These are phyloP conservation scores for Fabrea salina DNA, from an alignment of 169 alveolate genomes.

Conservation along the genomic window DNA sequence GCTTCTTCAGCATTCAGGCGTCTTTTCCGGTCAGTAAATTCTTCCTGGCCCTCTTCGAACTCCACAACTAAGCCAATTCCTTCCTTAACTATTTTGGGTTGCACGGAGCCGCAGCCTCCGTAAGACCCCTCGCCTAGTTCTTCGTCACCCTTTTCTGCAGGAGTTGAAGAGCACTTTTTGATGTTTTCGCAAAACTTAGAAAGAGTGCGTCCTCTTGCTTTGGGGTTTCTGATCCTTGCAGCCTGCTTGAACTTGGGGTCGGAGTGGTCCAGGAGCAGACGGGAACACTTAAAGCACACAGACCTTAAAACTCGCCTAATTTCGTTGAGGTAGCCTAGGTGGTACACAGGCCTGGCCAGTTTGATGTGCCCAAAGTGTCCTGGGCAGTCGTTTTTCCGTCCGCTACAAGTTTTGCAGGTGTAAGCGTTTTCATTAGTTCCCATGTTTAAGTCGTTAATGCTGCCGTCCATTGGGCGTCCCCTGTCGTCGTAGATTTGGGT, in stretches of 20 bases:
- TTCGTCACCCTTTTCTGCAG: slow-evolving; percentile 32
- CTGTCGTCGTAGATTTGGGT: slow-evolving; percentile 41
- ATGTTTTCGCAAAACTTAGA: slow-evolving; percentile 59
- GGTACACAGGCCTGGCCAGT: slow-evolving; percentile 94
- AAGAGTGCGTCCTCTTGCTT: slow-evolving; percentile 50
- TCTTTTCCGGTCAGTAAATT: slow-evolving; percentile 31
- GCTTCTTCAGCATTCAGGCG: slow-evolving; percentile 61
- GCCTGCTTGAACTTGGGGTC: slow-evolving; percentile 77
- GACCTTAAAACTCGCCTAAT: slow-evolving; percentile 93
- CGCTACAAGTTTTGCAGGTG: slow-evolving; percentile 93
- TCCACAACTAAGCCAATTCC: slow-evolving; percentile 55
- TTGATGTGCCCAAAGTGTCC: slow-evolving; percentile 99
- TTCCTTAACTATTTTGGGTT: slow-evolving; percentile 58
- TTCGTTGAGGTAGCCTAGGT: slow-evolving; percentile 91
- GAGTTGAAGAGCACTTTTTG: slow-evolving; percentile 43
- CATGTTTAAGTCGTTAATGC: slow-evolving; percentile 94
- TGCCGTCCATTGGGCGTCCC: slow-evolving; percentile 90
- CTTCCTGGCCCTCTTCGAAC: slow-evolving; percentile 33
- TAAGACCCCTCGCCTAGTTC: background rate
- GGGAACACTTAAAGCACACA: slow-evolving; percentile 95
- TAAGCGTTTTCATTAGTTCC: slow-evolving; percentile 95
- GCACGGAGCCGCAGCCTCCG: slow-evolving; percentile 63
- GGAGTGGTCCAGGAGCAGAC: slow-evolving; percentile 81
- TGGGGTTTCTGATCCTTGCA: slow-evolving; percentile 74
- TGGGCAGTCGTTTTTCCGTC: slow-evolving; percentile 95